phyloP scores from a whole-genome alignment of 768 basidiomycete genomes.

The Boletus coccyginus region DNA sequence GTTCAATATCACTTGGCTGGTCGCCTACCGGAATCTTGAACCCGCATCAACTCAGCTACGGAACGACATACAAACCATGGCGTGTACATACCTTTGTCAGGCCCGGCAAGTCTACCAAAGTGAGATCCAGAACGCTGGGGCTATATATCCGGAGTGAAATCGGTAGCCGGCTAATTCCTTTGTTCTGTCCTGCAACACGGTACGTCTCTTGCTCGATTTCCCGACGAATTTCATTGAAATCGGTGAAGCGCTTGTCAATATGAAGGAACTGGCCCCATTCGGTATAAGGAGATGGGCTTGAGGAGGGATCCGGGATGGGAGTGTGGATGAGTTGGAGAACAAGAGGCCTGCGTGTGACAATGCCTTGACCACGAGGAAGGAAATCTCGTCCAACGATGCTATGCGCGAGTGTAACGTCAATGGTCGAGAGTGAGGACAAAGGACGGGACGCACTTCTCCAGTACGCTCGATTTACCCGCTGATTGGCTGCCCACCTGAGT shows the following conservation, averaged over 20 bases:
- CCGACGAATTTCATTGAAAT: slow-evolving; percentile 88
- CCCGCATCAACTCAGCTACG: background rate
- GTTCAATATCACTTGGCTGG: slow-evolving; percentile 96
- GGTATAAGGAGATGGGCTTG: slow-evolving; percentile 47
- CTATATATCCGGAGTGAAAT: slow-evolving; percentile 96
- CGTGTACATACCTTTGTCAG: slow-evolving; percentile 81
- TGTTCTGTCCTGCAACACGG: slow-evolving; percentile 97
- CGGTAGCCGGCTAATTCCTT: slow-evolving; percentile 94
- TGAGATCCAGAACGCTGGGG: slow-evolving; percentile 92
- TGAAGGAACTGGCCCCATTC: slow-evolving; percentile 99
- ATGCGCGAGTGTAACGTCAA: slow-evolving; percentile 5
- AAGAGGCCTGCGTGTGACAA: slow-evolving; percentile 94
- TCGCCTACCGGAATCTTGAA: slow-evolving; percentile 89
- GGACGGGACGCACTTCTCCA: slow-evolving; percentile 75
- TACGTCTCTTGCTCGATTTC: slow-evolving; percentile 99
- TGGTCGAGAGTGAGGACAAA: slow-evolving; percentile 3
- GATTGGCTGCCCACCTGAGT: slow-evolving; percentile 92
- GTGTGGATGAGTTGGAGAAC: slow-evolving; percentile 96
- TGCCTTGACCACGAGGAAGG: slow-evolving; percentile 85
- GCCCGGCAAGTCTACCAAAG: slow-evolving; percentile 94
- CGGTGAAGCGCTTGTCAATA: slow-evolving; percentile 94
- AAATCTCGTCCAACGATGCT: slow-evolving; percentile 95
- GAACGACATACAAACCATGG: background rate
- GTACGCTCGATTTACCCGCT: slow-evolving; percentile 91
- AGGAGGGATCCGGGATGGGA: slow-evolving; percentile 50